Evolutionary conservation across 805 yeast species (phyloP).

Genomic region (Wickerhamomyces xylosicus): DNA sequence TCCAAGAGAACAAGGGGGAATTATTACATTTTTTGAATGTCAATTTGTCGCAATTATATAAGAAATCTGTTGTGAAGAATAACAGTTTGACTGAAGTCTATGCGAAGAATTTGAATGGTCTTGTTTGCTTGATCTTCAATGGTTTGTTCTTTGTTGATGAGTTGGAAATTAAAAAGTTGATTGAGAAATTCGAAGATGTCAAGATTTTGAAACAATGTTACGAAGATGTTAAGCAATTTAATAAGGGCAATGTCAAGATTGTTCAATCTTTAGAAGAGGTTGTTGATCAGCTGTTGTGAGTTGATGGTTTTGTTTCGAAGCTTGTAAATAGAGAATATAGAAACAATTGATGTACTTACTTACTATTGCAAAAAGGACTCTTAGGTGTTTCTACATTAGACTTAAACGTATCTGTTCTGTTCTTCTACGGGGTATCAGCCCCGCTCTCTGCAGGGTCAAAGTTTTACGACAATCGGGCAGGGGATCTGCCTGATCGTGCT

Average conservation of each 20-base stretch:
- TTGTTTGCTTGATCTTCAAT: slow-evolving; percentile 24
- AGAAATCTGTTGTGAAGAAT: not conserved
- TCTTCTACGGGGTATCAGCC: too few relatives aligned
- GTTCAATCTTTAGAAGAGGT: slow-evolving; percentile 7
- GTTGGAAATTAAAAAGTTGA: slow-evolving; percentile 19
- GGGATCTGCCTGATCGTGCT: too few relatives aligned
- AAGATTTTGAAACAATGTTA: slow-evolving; percentile 15
- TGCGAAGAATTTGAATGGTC: slow-evolving; percentile 16
- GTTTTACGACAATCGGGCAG: too few relatives aligned
- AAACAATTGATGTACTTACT: too few relatives aligned
- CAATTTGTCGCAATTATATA: not conserved
- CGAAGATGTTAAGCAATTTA: slow-evolving; percentile 6
- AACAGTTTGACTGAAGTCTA: not conserved
- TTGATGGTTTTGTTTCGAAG: too few relatives aligned
- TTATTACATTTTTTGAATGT: not conserved
- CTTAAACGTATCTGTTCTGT: too few relatives aligned
- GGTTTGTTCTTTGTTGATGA: slow-evolving; percentile 15
- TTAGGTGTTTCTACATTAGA: too few relatives aligned
- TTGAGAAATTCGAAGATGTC: slow-evolving; percentile 10
- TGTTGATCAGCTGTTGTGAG: too few relatives aligned
- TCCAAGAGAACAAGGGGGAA: slow-evolving; percentile 22
- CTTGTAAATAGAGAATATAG: too few relatives aligned
- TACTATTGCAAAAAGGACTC: too few relatives aligned
- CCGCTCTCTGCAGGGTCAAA: too few relatives aligned
- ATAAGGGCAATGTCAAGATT: slow-evolving; percentile 8